Conservation (phyloP, 176 grass and related monocot species). For the Hsuehochloa calcarea region DNA sequence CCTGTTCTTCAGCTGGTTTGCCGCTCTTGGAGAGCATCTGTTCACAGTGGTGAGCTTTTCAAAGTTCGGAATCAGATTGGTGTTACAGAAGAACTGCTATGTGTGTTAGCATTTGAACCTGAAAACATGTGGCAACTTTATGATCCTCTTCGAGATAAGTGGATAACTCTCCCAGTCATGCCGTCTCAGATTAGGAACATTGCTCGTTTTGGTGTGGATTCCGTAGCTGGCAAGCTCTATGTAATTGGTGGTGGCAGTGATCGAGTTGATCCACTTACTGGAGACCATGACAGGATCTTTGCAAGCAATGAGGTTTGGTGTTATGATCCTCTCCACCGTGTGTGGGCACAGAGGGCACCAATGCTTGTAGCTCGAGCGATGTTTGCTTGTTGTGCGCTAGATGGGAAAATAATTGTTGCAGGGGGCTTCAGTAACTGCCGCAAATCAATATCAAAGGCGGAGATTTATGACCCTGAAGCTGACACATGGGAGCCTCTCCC, state of each 20-base stretch:
- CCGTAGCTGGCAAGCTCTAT: constrained; percentile 84
- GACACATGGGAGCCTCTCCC: constrained; percentile 82
- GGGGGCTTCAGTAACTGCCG: constrained; percentile 93
- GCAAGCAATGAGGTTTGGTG: constrained; percentile 98
- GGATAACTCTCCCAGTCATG: constrained; percentile 94
- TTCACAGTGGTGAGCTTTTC: constrained; percentile 57
- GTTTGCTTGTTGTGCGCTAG: constrained; percentile 92
- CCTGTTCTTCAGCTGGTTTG: constrained; percentile 77
- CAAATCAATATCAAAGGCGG: constrained; percentile 76
- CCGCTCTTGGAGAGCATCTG: constrained; percentile 63
- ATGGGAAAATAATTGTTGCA: constrained; percentile 87
- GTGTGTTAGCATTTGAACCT: constrained; percentile 89
- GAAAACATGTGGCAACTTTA: constrained; percentile 98
- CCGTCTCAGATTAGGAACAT: constrained; percentile 88
- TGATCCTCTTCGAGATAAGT: constrained; percentile 78
- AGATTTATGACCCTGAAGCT: constrained; percentile 83
- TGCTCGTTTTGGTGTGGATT: constrained; percentile 76
- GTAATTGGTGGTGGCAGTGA: constrained; percentile 96
- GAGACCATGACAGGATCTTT: constrained; percentile 90
- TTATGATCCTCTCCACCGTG: constrained; percentile 64
- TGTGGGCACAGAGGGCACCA: constrained; percentile 60
- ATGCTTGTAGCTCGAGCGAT: constrained; percentile 86
- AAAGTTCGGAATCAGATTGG: constrained; percentile 58
- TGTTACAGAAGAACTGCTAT: constrained; percentile 74
- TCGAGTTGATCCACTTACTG: constrained; percentile 86